Percentiles rank a stretch among this genome's conserved stretches.
Evolutionary conservation across 805 yeast genomes (phyloP).

Genomic region (Kuraishia capsulata): DNA sequence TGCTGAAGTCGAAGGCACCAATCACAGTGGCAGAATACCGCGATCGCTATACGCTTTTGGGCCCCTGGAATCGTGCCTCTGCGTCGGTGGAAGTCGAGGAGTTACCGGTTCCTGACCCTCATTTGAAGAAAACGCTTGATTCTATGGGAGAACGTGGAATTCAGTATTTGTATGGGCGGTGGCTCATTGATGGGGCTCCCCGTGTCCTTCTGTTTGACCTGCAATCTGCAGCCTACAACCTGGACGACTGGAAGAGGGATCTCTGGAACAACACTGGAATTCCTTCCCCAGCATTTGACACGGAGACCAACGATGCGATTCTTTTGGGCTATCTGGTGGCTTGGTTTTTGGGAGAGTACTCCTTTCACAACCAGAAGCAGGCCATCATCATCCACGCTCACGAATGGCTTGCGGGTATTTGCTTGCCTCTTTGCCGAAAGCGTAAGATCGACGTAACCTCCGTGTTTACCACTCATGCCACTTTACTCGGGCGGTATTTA

Average conservation of each 20-base stretch:
- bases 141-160: conserved; percentile 81
- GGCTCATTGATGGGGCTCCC: conserved; percentile 98
- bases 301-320: conserved; percentile 87
- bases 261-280: conserved; percentile 87
- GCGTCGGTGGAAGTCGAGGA: conserved; percentile 81
- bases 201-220: conserved; percentile 83
- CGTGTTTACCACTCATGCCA: conserved; percentile 95
- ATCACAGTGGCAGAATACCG: conserved; percentile 91
- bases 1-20: conserved; percentile 92
- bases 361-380: conserved; percentile 65
- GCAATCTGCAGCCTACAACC: conserved; percentile 55
- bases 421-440: conserved; percentile 84
- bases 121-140: conserved; percentile 54
- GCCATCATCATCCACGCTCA: conserved; percentile 94
- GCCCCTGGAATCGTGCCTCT: conserved; percentile 70
- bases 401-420: conserved; percentile 98
- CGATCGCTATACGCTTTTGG: conserved; percentile 77
- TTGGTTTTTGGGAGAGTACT: conserved; percentile 94
- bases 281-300: conserved; percentile 86
- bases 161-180: conserved; percentile 78
- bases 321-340: conserved; percentile 89
- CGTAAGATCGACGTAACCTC: conserved; percentile 91
- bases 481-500: conserved; percentile 85
- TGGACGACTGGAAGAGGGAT: conserved; percentile 93
- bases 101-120: conserved; percentile 35